Evolutionary conservation across 805 yeast genomes (phyloP), one percentile per base, ranked within the genome.

Genomic region (Limtongia smithiae): DNA sequence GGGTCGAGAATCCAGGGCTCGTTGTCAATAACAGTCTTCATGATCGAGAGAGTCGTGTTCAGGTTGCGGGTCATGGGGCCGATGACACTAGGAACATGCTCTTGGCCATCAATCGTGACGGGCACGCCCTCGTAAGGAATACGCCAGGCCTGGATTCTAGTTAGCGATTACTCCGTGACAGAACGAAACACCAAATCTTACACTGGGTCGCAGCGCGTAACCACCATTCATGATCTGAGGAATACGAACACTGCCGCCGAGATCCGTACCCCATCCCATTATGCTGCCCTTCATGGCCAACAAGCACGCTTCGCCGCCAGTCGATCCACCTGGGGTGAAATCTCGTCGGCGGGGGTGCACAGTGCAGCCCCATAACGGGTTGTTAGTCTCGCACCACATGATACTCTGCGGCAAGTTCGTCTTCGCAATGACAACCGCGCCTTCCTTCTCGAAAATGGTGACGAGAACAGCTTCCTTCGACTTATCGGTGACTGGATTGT

Each of bases 341-440:
- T 61, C 63, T 22, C 76, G 62, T 55, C 74, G 74, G 47, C 67
- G 60, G 1, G 81, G 76, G 61, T 75, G 76, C 24, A 61, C 51
- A 3, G 80, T 75, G 41, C 65, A 62, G 1, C 82, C 82, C 55
- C 65, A 75, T 27, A 76, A 55, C 48, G 69, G 67, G 50, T 73
- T 73, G 40, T 63, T 61, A 6, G 78, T 63, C 55, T 78, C 82
- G 24, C 74, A 51, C 59, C 59, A 55, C 88, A 47, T 73, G 72
- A 60, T 80, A 79, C 38, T 76, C 70, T 37, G 82, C 68, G 55
- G 82, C 70, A 54, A 78, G 76, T 48, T 62, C 42, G 87, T 81
- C 66, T 85, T 73, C 39, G 79, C 78, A 60, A 76, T 81, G 57
- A 79, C 77, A 21, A 80, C 78, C 22, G 83, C 82, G 39, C 84